Evolutionary conservation across 352 stramenopile species (phyloP).

Genomic region (Lagenidium giganteum): DNA sequence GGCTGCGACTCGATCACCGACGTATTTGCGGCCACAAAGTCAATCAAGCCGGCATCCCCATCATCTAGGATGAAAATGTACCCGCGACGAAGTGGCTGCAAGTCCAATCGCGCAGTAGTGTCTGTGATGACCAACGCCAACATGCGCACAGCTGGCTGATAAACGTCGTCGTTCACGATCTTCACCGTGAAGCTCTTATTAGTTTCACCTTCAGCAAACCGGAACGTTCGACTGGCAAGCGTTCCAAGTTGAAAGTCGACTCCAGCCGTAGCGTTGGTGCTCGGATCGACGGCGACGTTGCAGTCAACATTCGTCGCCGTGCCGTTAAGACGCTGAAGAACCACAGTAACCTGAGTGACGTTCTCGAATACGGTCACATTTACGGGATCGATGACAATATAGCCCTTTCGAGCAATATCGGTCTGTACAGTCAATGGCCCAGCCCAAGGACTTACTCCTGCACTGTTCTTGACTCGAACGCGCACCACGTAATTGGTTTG

Average conservation of each 20-base stretch:
- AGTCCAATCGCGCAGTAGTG: constrained; percentile 23
- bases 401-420: constrained; percentile 37
- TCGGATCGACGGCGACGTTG: constrained; percentile 12
- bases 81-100: too few species aligned
- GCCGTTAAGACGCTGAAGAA: constrained; percentile 41
- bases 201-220: constrained; percentile 31
- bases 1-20: constrained; percentile 22
- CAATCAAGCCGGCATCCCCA: constrained; percentile 44
- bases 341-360: constrained; percentile 17
- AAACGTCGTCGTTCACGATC: constrained; percentile 38
- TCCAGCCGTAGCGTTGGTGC: constrained; percentile 19
- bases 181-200: constrained; percentile 28
- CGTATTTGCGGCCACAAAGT: constrained; percentile 21
- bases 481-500: constrained; percentile 31
- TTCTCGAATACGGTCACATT: constrained; percentile 40
- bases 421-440: constrained; percentile 20
- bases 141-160: constrained; percentile 16
- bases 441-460: constrained; percentile 33
- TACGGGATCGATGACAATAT: constrained; percentile 16
- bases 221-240: constrained; percentile 13
- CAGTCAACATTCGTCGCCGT: constrained; percentile 38
- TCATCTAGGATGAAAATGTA: constrained; percentile 43
- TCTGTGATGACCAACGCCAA: constrained; percentile 33
- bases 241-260: constrained; percentile 28
- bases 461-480: constrained; percentile 29